Evolutionary conservation across 768 basidiomycete species (phyloP).

Genomic region (Suillus lakei): DNA sequence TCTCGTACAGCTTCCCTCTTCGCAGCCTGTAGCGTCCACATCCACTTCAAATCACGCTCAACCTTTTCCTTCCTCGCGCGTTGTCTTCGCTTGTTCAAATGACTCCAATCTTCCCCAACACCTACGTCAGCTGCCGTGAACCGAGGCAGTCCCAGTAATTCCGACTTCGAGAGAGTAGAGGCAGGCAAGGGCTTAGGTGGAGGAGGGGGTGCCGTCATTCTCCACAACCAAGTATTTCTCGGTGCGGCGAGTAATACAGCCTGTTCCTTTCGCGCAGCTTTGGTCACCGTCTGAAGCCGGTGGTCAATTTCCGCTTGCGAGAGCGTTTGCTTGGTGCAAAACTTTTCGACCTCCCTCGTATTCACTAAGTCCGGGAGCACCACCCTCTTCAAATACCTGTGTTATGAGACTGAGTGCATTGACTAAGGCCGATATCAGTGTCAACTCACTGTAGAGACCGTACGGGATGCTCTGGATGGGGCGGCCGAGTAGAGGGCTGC

Average conservation of each 20-base stretch:
- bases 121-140: slow-evolving; percentile 34
- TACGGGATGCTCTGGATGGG: slow-evolving; percentile 51
- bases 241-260: slow-evolving; percentile 17
- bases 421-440: not conserved
- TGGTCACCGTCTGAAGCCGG: slow-evolving; percentile 25
- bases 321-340: slow-evolving; percentile 38
- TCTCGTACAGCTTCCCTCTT: slow-evolving; percentile 12
- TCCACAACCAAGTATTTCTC: slow-evolving; percentile 50
- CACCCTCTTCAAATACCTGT: slow-evolving; percentile 59
- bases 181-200: slow-evolving; percentile 7
- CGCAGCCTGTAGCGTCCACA: slow-evolving; percentile 40
- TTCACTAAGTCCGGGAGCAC: slow-evolving; percentile 54
- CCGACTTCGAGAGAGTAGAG: slow-evolving; percentile 30
- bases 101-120: slow-evolving; percentile 51
- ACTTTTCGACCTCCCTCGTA: slow-evolving; percentile 46
- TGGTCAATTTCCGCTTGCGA: slow-evolving; percentile 30
- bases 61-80: slow-evolving; percentile 52
- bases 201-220: slow-evolving; percentile 9
- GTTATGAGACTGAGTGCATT: not conserved
- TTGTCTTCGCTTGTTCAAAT: slow-evolving; percentile 60
- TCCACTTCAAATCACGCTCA: slow-evolving; percentile 42
- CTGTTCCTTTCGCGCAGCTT: slow-evolving; percentile 24
- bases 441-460: slow-evolving; percentile 55
- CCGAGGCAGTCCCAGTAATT: slow-evolving; percentile 8
- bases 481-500: slow-evolving; percentile 31